Base-by-base conservation (phyloP, 116 monocot genomes). In the Iris pallida region DNA sequence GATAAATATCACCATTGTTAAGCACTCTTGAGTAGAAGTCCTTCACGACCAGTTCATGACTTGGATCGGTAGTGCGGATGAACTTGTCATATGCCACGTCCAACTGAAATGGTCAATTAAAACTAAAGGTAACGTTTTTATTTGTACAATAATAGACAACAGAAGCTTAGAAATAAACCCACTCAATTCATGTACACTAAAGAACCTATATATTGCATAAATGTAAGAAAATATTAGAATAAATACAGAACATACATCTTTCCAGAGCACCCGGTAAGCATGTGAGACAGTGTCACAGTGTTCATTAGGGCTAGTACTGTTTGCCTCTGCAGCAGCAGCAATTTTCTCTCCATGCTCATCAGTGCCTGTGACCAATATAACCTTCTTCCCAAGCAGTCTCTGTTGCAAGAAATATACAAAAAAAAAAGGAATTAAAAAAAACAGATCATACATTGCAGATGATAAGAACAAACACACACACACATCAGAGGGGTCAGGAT, bases 321-420 rank as follows among this genome's bases (percentile, higher is more conserved):
- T 75, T 45, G 78, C 69, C 42, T 83, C 92, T 57, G 92, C 97
- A n/a, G 97, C 89, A 55, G 87, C 68, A 64, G 97, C 87, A 68
- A 97, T 92, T 83, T 97, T 97, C 63, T 97, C 97, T 18, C 97
- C 97, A 74, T 97, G 97, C 64, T 97, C 97, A 78, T 97, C 97
- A 7, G 97, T 97, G 43, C 97, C 97, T 16, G 92, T 97, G 17
- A 97, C 75, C 63, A 97, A 97, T 60, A 90, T 76, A 62, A 92
- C 92, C 55, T 74, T 85, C 81, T 90, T 89, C 45, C 81, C 87
- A 55, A 90, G 64, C 47, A 97, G 63, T 71, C 97, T 89, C 97
- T 97, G 77, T 42, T 10, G 13, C 55, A 42, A 75, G 47, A 73
- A 19, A 42, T 49, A 55, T 10, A 47, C 53, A 52, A 47, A 20